Conservation (phyloP, 495 filamentous ascomycete species). For the Rostrohypoxylon terebratum region DNA sequence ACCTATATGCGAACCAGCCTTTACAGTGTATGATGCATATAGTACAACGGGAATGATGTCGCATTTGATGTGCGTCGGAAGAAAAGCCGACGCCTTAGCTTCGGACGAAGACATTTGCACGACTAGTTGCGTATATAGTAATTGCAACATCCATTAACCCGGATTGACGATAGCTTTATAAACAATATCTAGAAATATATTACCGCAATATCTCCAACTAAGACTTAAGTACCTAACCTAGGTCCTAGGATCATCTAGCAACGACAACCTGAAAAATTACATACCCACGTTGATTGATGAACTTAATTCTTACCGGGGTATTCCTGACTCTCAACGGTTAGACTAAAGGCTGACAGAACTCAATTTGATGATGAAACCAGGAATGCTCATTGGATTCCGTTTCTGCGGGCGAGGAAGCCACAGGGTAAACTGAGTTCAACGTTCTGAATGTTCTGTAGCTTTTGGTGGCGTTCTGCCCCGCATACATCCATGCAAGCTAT, state of each 20-base stretch:
- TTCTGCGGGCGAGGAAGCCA: slow-evolving; percentile 7
- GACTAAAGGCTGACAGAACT: background rate
- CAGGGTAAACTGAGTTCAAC: background rate
- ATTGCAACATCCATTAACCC: slow-evolving; percentile 18
- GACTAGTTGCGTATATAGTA: slow-evolving; percentile 11
- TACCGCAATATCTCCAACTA: background rate
- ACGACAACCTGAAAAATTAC: background rate
- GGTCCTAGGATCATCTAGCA: background rate
- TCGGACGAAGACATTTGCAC: background rate
- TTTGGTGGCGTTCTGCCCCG: slow-evolving; percentile 18
- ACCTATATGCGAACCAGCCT: background rate
- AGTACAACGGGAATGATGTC: background rate
- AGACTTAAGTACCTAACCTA: too few species aligned
- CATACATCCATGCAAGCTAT: background rate
- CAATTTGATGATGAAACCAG: slow-evolving; percentile 27
- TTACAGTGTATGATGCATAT: background rate
- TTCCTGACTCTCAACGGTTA: background rate
- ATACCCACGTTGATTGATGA: background rate
- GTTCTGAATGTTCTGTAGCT: background rate
- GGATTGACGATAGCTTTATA: slow-evolving; percentile 7
- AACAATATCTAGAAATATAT: background rate
- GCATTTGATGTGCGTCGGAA: slow-evolving; percentile 23
- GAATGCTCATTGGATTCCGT: slow-evolving; percentile 34
- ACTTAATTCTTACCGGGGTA: background rate
- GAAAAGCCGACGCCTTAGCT: slow-evolving; percentile 17